phyloP scores from a whole-genome alignment of 192 early-diverging fungal species.

The Chytriomyces sp. region DNA sequence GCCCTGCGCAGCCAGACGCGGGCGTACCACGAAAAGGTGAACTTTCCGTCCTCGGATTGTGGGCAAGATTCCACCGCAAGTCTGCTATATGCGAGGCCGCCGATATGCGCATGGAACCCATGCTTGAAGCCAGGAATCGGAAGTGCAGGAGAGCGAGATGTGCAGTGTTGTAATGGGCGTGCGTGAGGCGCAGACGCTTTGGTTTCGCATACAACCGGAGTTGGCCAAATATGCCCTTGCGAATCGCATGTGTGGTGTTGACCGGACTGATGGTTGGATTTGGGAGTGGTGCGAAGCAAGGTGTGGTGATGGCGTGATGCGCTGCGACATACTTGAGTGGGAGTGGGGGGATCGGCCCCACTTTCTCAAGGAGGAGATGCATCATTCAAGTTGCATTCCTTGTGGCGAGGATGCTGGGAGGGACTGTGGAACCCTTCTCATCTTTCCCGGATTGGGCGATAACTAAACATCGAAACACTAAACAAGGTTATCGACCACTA shows the following conservation, averaged over 20 bases:
- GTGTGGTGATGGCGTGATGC: too few relatives aligned
- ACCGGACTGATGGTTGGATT: neutral
- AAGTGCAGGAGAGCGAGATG: too few relatives aligned
- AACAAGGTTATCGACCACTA: constrained; percentile 97
- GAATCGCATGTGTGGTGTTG: neutral
- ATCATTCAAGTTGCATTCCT: too few relatives aligned
- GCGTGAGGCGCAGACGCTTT: neutral
- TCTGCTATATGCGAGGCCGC: too few relatives aligned
- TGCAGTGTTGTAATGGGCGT: neutral
- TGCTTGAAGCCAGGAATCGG: neutral
- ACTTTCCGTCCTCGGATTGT: neutral
- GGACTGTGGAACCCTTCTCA: too few relatives aligned
- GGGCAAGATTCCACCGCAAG: too few relatives aligned
- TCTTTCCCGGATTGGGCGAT: neutral
- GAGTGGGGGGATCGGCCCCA: too few relatives aligned
- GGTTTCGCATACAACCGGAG: neutral
- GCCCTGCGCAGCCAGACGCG: neutral
- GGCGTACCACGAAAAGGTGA: constrained; percentile 6
- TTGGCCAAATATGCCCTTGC: neutral
- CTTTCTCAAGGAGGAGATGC: too few relatives aligned
- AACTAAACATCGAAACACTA: neutral
- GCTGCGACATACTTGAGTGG: too few relatives aligned
- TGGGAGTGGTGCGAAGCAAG: too few relatives aligned
- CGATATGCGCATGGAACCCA: neutral
- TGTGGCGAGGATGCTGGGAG: too few relatives aligned